These are phyloP conservation scores for Picocystis salinarum DNA, from an alignment of 139 green algal genomes.

Conservation along the genomic window DNA sequence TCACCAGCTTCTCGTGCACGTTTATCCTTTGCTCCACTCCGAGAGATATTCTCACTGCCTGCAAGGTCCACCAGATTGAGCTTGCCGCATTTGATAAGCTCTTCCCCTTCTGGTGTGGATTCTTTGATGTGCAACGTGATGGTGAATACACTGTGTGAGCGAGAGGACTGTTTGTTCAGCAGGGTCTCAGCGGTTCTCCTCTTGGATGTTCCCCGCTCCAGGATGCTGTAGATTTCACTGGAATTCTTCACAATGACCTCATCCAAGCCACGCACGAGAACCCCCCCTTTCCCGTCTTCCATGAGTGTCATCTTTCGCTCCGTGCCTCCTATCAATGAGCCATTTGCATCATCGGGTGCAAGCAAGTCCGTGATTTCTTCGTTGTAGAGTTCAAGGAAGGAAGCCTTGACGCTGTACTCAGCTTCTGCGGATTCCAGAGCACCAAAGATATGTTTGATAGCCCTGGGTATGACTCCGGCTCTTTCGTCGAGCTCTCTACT, in stretches of 20 bases:
- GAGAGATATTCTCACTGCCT: conserved; percentile 82
- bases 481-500: conserved; percentile 15
- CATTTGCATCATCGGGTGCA: conserved; percentile 11
- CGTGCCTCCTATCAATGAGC: not conserved
- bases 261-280: conserved; percentile 76
- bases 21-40: conserved; percentile 33
- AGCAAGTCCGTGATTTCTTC: conserved; percentile 96
- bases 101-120: conserved; percentile 72
- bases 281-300: conserved; percentile 36
- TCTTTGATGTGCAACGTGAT: conserved; percentile 40
- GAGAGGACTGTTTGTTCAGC: conserved; percentile 92
- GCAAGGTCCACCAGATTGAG: conserved; percentile 97
- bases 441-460: conserved; percentile 86
- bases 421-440: conserved; percentile 40
- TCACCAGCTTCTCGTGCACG: conserved; percentile 76
- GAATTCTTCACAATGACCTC: conserved; percentile 73
- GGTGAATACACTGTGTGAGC: conserved; percentile 34
- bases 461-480: conserved; percentile 87
- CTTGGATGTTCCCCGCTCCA: conserved; percentile 72
- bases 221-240: conserved; percentile 68
- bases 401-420: conserved; percentile 52
- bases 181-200: conserved; percentile 81
- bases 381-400: conserved; percentile 98
- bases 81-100: conserved; percentile 94
- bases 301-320: conserved; percentile 16